Base-by-base conservation (phyloP, 2,329 filamentous ascomycete species). In the Penicillium sp. region DNA sequence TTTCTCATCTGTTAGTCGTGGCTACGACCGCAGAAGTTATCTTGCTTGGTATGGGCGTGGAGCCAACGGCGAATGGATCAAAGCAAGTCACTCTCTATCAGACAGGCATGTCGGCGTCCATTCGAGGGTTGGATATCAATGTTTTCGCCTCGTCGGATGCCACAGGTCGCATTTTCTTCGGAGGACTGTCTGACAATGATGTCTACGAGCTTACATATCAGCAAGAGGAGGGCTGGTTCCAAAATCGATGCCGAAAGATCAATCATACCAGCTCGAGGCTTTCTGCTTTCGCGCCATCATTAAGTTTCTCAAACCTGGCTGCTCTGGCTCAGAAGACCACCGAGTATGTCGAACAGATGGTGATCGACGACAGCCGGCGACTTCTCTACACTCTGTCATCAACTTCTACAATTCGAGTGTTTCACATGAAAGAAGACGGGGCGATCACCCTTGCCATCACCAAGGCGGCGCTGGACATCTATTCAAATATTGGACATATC, bases 211-310 rank as follows among this genome's bases (percentile, higher is more conserved):
- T 98, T 46, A 90, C 86, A 58, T 98, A 98, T 66, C 91, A 97
- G 69, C 90, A 95, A 63, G 90, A 97, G 67, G 93, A 98, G 70
- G 86, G 87, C 59, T 98, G 93, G 93, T 98, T 98, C 65, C 85
- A 87, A 45, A 90, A 84, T 67, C 82, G 86, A 56, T 94, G 88
- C 65, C 84, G 85, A 51, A 95, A 90, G 70, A 83, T 91, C 54
- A 94, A 94, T 65, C 93, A 96, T 66, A 91, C 85, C 42, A 85
- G 81, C 65, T 83, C 81, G 3, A 84, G 85, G 32, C 84, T 87
- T 75, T 78, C 79, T 47, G 84, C 81, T n/a, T 72, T 73, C 46
- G 62, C 66, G 25, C 71, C 71, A 7, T 63, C 63, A 12, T 54
- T 74, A 48, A 69, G 68, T 48, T 68, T 76, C 42, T 64, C 70